Evolutionary conservation across 2,329 filamentous ascomycete species (phyloP).

Genomic region (Aspergillus persii): DNA sequence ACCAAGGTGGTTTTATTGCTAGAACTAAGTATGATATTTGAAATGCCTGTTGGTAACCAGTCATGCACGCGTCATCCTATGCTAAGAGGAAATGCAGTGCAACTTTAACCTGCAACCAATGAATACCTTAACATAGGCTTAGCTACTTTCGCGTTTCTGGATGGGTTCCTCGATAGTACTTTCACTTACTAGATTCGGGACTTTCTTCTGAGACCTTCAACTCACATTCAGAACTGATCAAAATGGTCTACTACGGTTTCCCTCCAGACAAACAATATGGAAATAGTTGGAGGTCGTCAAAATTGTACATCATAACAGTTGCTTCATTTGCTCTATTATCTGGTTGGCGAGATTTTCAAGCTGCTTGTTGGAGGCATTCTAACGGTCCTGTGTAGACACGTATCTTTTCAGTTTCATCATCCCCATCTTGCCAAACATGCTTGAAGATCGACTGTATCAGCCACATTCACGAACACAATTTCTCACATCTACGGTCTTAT

Average conservation of each 20-base stretch:
- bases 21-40: too few species aligned
- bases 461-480: not conserved
- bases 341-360: not conserved
- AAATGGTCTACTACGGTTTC: not conserved
- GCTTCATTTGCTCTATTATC: not conserved
- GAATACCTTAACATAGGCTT: too few species aligned
- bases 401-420: constrained; percentile 7
- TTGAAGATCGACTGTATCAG: not conserved
- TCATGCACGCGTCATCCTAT: too few species aligned
- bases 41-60: too few species aligned
- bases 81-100: too few species aligned
- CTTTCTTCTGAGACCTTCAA: too few species aligned
- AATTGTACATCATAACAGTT: not conserved
- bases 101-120: too few species aligned
- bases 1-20: too few species aligned
- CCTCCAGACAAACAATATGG: not conserved
- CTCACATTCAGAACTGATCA: not conserved
- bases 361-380: not conserved
- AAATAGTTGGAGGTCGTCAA: not conserved
- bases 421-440: constrained; percentile 2
- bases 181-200: too few species aligned
- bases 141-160: too few species aligned
- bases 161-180: too few species aligned
- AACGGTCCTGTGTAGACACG: not conserved
- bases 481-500: not conserved